A percentile compares a stretch with the other conserved stretches of the same genome.
Conservation (phyloP, 2,329 filamentous ascomycete species). For the Fusarium sp. region DNA sequence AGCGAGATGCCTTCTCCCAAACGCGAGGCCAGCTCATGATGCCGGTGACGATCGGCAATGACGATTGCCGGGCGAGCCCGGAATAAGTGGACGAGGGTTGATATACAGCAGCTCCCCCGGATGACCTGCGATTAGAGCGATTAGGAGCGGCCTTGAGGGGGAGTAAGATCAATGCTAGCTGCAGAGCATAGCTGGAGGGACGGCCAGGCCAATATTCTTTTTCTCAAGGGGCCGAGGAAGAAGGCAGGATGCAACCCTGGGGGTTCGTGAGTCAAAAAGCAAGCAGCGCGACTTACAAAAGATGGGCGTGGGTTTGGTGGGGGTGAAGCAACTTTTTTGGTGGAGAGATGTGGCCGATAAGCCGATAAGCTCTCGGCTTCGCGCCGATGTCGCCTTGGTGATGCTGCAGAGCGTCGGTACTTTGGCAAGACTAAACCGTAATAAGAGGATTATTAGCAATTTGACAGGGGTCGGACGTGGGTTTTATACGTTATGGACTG, state of each 20-base stretch:
- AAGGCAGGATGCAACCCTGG: constrained; percentile 1
- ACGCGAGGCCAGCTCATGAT: constrained; percentile 53
- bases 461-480: not conserved
- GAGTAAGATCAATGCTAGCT: constrained; percentile 33
- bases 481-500: not conserved
- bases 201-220: constrained; percentile 1
- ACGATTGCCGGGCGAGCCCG: constrained; percentile 12
- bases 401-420: constrained; percentile 15
- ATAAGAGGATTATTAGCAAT: not conserved
- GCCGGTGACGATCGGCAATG: constrained; percentile 27
- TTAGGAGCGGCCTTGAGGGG: constrained; percentile 33
- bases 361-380: constrained; percentile 38
- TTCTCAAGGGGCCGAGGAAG: not conserved
- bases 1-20: constrained; percentile 51
- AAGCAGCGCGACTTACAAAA: constrained; percentile 19
- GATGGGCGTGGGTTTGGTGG: constrained; percentile 27
- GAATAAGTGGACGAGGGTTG: constrained; percentile 20
- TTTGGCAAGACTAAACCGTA: not conserved
- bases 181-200: constrained; percentile 32
- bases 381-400: constrained; percentile 38
- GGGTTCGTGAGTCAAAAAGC: constrained; percentile 32
- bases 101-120: constrained; percentile 29
- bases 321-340: constrained; percentile 25
- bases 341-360: constrained; percentile 36
- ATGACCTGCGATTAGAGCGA: constrained; percentile 27